Conservation (phyloP, 2,329 filamentous ascomycete genomes). For the Zymoseptoria brevis region DNA sequence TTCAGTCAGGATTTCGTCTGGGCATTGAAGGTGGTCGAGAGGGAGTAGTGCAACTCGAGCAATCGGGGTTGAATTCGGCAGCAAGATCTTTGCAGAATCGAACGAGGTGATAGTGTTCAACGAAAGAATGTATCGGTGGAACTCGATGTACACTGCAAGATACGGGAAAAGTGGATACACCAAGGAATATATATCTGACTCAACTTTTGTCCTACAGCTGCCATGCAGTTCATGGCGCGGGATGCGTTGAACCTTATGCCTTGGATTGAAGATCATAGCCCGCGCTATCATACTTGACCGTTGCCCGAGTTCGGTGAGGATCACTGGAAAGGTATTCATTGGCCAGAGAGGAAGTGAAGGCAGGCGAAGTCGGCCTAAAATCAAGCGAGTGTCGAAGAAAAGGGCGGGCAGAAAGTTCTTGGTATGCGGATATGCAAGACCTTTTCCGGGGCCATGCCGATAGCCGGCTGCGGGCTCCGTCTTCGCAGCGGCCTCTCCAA, state of each 20-base stretch:
- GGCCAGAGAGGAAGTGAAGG: background rate
- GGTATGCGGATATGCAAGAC: background rate
- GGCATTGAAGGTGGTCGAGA: background rate
- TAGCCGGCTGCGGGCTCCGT: background rate
- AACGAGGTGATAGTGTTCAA: background rate
- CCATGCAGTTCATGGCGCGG: background rate
- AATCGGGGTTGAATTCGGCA: background rate
- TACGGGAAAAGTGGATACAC: background rate
- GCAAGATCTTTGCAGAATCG: background rate
- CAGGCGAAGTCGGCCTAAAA: background rate
- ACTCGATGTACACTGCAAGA: background rate
- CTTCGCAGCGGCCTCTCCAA: background rate
- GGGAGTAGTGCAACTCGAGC: background rate
- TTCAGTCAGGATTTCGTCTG: background rate
- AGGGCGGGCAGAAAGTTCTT: background rate
- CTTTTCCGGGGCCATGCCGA: conserved; percentile 1
- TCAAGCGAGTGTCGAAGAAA: background rate
- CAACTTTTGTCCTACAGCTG: background rate
- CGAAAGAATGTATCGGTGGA: background rate
- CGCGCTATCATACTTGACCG: background rate
- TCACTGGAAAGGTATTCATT: background rate
- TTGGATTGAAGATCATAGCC: background rate
- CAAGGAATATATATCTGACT: background rate
- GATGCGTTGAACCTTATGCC: background rate
- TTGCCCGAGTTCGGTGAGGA: background rate